Conservation (phyloP, 805 yeast species). For the Metschnikowia lochheadii region DNA sequence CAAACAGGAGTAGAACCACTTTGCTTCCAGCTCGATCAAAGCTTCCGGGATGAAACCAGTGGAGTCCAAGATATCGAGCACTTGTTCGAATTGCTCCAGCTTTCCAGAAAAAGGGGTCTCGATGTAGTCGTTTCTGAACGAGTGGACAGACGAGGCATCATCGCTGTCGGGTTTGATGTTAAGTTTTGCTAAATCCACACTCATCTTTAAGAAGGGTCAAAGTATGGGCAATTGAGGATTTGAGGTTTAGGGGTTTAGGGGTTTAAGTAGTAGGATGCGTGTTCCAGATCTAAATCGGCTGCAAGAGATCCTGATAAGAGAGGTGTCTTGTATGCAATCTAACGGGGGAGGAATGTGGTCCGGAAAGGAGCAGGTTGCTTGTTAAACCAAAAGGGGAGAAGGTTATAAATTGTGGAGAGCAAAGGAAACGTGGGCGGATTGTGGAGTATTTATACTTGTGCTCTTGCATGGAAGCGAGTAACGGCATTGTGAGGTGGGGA, state of each 20-base stretch:
- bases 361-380: not conserved
- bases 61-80: slow-evolving; percentile 73
- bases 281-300: slow-evolving; percentile 2
- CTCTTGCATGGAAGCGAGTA: not conserved
- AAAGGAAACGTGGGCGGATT: not conserved
- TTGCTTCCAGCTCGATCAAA: slow-evolving; percentile 79
- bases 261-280: not conserved
- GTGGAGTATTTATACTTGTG: not conserved
- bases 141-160: slow-evolving; percentile 28
- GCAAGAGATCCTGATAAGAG: slow-evolving; percentile 2
- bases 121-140: slow-evolving; percentile 58
- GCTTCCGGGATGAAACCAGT: slow-evolving; percentile 88
- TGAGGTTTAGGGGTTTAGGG: not conserved
- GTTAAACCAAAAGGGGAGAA: not conserved
- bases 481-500: slow-evolving; percentile 4
- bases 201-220: slow-evolving; percentile 6
- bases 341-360: not conserved
- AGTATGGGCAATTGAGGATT: not conserved
- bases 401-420: not conserved
- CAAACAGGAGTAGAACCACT: slow-evolving; percentile 81
- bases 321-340: slow-evolving; percentile 2
- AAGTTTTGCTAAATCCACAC: slow-evolving; percentile 16
- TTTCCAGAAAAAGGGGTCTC: slow-evolving; percentile 75
- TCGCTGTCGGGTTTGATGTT: slow-evolving; percentile 19
- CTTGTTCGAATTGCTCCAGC: slow-evolving; percentile 73